Evolutionary conservation across 495 filamentous ascomycete species (phyloP), one percentile per base, ranked within the genome.

Genomic region (Penicillium alfredii): DNA sequence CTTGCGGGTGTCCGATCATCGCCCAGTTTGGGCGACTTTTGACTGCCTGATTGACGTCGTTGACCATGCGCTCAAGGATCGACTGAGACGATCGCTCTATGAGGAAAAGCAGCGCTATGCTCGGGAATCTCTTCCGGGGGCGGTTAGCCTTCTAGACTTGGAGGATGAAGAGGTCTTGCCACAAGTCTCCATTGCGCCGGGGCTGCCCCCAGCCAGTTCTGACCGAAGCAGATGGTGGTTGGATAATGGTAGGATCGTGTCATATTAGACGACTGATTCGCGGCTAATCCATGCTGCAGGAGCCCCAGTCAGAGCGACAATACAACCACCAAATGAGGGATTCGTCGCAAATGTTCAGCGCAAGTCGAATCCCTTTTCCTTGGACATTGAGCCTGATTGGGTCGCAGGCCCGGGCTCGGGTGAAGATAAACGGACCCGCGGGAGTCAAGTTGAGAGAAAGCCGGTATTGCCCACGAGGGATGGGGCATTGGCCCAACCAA

Each of bases 211-310:
- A 25, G 83, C 93, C 10, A 96, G 89, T 55, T 94, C 88, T 3
- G 88, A 96, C 52, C 72, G 75, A 21, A 74, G 80, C 40, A 94
- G 86, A 63, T 98, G 92, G 92, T 98, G 92, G 92, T 67, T 97
- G 17, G 84, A 94, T 33, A 85, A 87, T 57, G 77, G 79, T 74
- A 64, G 35, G 55, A 38, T 33, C 15, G 10, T 19, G 20, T 40
- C 18, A 11, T 38, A 14, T 28, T 17, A 14, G 28, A 27, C 25
- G 17, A n/a, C 10, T 20, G 11, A 29, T 32, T 31, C 24, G 43
- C 30, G 20, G 31, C 50, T 53, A 42, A 57, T 36, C 4, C 13
- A 9, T 10, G 6, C 18, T 16, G 26, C 46, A 79, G 84, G 82
- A 20, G 76, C 81, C 39, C 80, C 84, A 33, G 87, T 84, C 6